Percentiles rank a stretch among this genome's conserved stretches.
phyloP scores from a whole-genome alignment of 2,329 filamentous ascomycete species.

The Cercospora canescens region DNA sequence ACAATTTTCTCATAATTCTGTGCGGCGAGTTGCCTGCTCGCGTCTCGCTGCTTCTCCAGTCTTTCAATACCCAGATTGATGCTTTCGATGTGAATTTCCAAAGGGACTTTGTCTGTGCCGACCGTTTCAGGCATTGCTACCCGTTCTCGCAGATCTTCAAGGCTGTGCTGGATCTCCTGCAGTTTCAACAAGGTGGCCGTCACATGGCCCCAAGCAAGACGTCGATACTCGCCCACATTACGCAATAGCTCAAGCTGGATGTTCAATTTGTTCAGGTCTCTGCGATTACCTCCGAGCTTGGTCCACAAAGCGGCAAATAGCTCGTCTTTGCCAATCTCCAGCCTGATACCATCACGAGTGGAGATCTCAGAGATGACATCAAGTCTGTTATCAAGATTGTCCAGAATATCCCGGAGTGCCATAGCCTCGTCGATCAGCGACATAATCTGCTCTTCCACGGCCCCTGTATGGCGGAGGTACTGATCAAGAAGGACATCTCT shows the following conservation, averaged over 20 bases:
- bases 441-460: constrained; percentile 69
- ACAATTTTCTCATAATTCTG: constrained; percentile 31
- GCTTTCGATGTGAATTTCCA: constrained; percentile 73
- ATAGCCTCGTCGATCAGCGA: constrained; percentile 70
- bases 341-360: constrained; percentile 60
- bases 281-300: constrained; percentile 68
- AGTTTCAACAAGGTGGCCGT: constrained; percentile 69
- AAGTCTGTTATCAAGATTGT: constrained; percentile 68
- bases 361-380: constrained; percentile 69
- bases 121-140: constrained; percentile 67
- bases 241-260: constrained; percentile 64
- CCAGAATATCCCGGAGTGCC: constrained; percentile 64
- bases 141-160: constrained; percentile 70
- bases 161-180: constrained; percentile 67
- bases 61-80: constrained; percentile 73
- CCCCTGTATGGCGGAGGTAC: constrained; percentile 70
- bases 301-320: constrained; percentile 73
- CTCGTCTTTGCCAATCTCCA: constrained; percentile 62
- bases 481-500: constrained; percentile 68
- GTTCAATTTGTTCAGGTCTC: constrained; percentile 61
- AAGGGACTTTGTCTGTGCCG: constrained; percentile 57
- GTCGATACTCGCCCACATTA: constrained; percentile 66
- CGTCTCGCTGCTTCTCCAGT: constrained; percentile 63
- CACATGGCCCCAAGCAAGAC: constrained; percentile 68
- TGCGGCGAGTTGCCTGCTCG: constrained; percentile 36